Evolutionary conservation across 768 basidiomycete genomes (phyloP).

Genomic region (Termitomyces heimii): DNA sequence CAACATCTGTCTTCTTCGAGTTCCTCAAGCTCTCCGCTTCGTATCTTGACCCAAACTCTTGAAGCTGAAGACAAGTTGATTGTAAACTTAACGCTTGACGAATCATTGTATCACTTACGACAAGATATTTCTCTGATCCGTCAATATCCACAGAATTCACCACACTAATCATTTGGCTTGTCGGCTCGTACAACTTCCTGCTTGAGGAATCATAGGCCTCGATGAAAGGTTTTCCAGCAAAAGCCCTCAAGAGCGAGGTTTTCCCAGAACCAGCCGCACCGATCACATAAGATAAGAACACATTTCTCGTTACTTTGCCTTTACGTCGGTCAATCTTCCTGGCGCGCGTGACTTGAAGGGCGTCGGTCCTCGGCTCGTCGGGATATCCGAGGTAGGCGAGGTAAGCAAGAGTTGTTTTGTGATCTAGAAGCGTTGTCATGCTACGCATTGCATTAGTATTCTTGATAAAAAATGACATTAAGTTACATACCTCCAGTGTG

Average conservation of each 20-base stretch:
- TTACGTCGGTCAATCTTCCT: conserved; percentile 82
- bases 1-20: conserved; percentile 85
- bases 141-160: conserved; percentile 94
- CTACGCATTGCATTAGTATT: conserved; percentile 31
- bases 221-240: conserved; percentile 77
- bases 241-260: conserved; percentile 78
- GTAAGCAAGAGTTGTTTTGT: conserved; percentile 87
- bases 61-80: conserved; percentile 49
- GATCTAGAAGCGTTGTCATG: conserved; percentile 96
- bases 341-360: conserved; percentile 79
- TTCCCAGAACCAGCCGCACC: conserved; percentile 97
- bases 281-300: conserved; percentile 90
- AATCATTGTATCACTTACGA: conserved; percentile 51
- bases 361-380: conserved; percentile 69
- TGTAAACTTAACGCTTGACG: background rate
- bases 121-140: conserved; percentile 92
- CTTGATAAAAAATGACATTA: background rate
- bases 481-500: conserved; percentile 85
- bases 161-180: conserved; percentile 84
- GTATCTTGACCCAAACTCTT: conserved; percentile 96
- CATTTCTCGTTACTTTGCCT: conserved; percentile 84
- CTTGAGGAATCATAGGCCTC: conserved; percentile 81
- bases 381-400: conserved; percentile 95
- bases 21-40: conserved; percentile 88
- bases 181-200: conserved; percentile 77